phyloP scores from a whole-genome alignment of 257 asterid genomes.

The Nicotiana paniculata region DNA sequence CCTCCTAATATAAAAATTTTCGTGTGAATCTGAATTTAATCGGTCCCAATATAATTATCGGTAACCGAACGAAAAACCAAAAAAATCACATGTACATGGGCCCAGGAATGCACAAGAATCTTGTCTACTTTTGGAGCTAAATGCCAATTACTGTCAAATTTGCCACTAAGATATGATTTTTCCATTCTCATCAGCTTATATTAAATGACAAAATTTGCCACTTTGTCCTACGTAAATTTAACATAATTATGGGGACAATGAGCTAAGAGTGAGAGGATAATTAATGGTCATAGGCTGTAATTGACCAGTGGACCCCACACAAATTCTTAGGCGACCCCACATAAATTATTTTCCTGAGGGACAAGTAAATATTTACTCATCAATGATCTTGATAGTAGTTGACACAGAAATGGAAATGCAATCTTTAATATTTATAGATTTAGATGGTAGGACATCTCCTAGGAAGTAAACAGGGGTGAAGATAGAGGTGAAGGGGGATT shows the following conservation, averaged over 20 bases:
- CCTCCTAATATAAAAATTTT: fast-evolving
- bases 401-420: too few species aligned
- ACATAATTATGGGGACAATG: background rate
- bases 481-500: too few species aligned
- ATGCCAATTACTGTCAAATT: background rate
- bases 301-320: background rate
- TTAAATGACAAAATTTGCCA: background rate
- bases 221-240: background rate
- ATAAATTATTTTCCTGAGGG: background rate
- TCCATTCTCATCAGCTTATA: background rate
- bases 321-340: background rate
- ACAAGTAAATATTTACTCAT: background rate
- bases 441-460: too few species aligned
- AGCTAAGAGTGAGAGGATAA: background rate
- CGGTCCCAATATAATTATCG: fast-evolving
- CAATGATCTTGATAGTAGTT: too few species aligned
- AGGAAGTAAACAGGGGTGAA: too few species aligned
- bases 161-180: background rate
- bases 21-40: too few species aligned
- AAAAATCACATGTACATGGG: background rate
- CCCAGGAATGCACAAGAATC: background rate
- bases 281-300: background rate
- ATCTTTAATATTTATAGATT: too few species aligned
- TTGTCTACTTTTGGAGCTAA: background rate
- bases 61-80: too few species aligned